Evolutionary conservation across 2,329 filamentous ascomycete genomes (phyloP), one percentile per base, ranked within the genome.

Genomic region (Curvularia lunata): DNA sequence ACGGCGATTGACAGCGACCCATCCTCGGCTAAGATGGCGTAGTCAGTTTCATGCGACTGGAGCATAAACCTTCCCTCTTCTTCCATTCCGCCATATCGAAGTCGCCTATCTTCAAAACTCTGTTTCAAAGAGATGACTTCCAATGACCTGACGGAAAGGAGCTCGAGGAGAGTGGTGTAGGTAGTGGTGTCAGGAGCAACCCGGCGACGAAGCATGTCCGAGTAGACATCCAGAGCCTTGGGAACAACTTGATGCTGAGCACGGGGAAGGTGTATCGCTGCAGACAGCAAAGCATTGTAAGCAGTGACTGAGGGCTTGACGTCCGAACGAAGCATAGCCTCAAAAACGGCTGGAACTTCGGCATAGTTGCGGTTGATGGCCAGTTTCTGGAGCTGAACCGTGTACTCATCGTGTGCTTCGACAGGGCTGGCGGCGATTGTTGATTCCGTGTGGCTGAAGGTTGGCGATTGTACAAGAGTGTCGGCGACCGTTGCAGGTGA

Each of bases 191-290:
- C 89, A 7, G 94, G 93, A 19, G 85, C 80, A 23, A 98, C 88
- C 67, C 89, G 89, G 64, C 93, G 90, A 64, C 89, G 88, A 67
- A 97, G 87, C 95, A 99, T 98, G 75, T 98, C 93, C 16, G 92
- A 90, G 77, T 98, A 99, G 51, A 99, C 91, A 79, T 97, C 93
- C 51, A 98, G 84, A 5, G 92, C 92, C 80, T 96, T 96, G 61
- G 92, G 89, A 13, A 96, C 91, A 51, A 95, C 87, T 79, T 96
- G 90, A 52, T 90, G 89, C 77, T 88, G 90, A 75, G 91, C 88
- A 23, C 84, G 83, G 7, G 93, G 91, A 18, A 97, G 85, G 66
- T 91, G 85, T 61, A 97, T 91, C 13, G 92, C 92, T 5, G 95
- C 91, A 68, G 88, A 84, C 42, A 99, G 82, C 43, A 99, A 84